Conservation (phyloP, 768 basidiomycete genomes). For the Kockovaella imperatae region DNA sequence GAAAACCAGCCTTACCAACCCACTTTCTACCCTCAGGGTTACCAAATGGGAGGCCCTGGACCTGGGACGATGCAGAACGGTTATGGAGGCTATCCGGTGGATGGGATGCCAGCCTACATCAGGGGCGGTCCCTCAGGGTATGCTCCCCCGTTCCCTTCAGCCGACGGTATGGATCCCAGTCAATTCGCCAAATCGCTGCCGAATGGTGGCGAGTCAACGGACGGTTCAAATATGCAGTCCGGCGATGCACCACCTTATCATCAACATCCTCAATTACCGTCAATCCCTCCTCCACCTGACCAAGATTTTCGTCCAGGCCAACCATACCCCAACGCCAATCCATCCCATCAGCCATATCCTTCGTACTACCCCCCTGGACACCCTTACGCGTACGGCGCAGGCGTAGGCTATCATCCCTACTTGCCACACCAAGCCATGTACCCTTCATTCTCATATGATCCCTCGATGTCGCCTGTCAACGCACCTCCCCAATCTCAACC, state of each 20-base stretch:
- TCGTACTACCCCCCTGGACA: constrained; percentile 17
- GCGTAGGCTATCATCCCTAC: constrained; percentile 22
- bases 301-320: neutral
- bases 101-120: too few species aligned
- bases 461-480: neutral
- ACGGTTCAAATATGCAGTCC: too few species aligned
- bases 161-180: neutral
- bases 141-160: constrained; percentile 4
- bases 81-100: constrained; percentile 15
- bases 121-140: too few species aligned
- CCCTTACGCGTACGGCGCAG: constrained; percentile 33
- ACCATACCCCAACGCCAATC: constrained; percentile 1
- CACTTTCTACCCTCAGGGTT: constrained; percentile 7
- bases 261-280: neutral
- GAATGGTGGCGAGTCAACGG: neutral
- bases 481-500: neutral
- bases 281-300: constrained; percentile 2
- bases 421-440: constrained; percentile 3
- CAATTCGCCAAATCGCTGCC: neutral
- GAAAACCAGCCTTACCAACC: constrained; percentile 5
- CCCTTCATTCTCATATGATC: neutral
- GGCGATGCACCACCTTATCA: constrained; percentile 1
- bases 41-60: constrained; percentile 33
- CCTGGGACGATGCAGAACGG: constrained; percentile 36
- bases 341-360: constrained; percentile 2